Evolutionary conservation across 2,329 filamentous ascomycete genomes (phyloP).

Genomic region (Sclerotinia subarctica): DNA sequence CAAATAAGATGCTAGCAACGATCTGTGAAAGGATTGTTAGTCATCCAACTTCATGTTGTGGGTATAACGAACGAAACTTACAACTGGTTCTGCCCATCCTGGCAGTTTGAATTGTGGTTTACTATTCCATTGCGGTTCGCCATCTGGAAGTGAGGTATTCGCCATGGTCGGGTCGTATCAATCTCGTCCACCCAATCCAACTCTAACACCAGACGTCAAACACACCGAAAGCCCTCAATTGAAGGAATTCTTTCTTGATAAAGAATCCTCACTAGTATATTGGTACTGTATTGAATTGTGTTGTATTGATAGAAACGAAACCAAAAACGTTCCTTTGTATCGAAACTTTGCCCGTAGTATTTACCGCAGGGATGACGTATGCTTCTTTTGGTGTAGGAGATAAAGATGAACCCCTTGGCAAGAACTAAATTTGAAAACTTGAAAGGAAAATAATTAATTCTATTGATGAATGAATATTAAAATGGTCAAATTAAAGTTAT

Average conservation of each 20-base stretch:
- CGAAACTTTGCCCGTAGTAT: background rate
- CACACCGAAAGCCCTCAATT: background rate
- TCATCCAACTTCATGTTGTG: background rate
- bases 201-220: background rate
- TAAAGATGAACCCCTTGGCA: background rate
- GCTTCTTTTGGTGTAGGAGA: background rate
- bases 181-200: slow-evolving; percentile 1
- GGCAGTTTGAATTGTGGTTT: slow-evolving; percentile 37
- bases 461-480: background rate
- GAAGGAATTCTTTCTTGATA: background rate
- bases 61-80: slow-evolving; percentile 24
- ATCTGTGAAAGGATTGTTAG: slow-evolving; percentile 28
- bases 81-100: slow-evolving; percentile 38
- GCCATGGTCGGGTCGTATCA: slow-evolving; percentile 1
- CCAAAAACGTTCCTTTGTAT: background rate
- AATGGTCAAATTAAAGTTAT: background rate
- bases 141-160: slow-evolving; percentile 3
- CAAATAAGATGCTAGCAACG: slow-evolving; percentile 38
- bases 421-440: background rate
- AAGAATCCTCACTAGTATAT: background rate
- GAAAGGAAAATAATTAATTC: background rate
- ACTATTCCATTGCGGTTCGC: slow-evolving; percentile 38
- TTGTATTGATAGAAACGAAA: background rate
- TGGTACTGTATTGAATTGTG: background rate
- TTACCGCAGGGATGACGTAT: slow-evolving; percentile 16